Base-by-base conservation (phyloP, 2,329 filamentous ascomycete species). In the Fusarium sp. region DNA sequence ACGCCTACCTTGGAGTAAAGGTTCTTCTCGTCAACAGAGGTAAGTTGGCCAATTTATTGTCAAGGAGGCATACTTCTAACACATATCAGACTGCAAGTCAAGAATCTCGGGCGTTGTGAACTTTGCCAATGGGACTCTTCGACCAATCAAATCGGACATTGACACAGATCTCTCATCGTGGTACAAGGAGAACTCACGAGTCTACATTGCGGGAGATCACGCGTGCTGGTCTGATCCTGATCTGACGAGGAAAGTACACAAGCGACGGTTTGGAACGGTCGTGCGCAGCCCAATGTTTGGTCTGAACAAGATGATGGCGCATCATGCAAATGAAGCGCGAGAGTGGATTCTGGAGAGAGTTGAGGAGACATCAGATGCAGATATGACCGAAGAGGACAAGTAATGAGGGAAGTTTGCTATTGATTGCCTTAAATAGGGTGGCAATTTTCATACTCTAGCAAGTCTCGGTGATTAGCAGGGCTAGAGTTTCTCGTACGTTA, bases 1-100 rank as follows among this genome's bases (percentile, higher is more conserved):
- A 94, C 73, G 93, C 96, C 2, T 97, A 96, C 75, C 84, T 92
- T 5, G 94, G 93, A 3, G 88, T 98, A 47, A 91, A 96, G 60
- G 88, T 94, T 58, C 87, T 98, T 7, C 84, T 98, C 7, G 91
- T 91, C 11, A 91, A 91, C 71, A 86, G 94, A 82, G 89, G 92
- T 93, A 84, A 72, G 72, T 33, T 33, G 13, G 24, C 2, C 39
- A 43, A 57, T 19, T 17, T 72, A 38, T 17, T 44, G 22, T 33
- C 57, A 57, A 24, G 19, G 7, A 22, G 36, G 13, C 1, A 42
- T 33, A 8, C 17, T 21, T 33, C 58, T 76, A 57, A 77, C 51
- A 68, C 31, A 36, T 17, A 31, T 19, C 62, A 85, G 87, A 89
- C 64, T 91, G 91, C 73, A 92, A 92, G 73, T 82, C 87, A 9